These are phyloP conservation scores for Fusarium sp. DNA, from an alignment of 2,329 filamentous ascomycete species.

Conservation along the genomic window DNA sequence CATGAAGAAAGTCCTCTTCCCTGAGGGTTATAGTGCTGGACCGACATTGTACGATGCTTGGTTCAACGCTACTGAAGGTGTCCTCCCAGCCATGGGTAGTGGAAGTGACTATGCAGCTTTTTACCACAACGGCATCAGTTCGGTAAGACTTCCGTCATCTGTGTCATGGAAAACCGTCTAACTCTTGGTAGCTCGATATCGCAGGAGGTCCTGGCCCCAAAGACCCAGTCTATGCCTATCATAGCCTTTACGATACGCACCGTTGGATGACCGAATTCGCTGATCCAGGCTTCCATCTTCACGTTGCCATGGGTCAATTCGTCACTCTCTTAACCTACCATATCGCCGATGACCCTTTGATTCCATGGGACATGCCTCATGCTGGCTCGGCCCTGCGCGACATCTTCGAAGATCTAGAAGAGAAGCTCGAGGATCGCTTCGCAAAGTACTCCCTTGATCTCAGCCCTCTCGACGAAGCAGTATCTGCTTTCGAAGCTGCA, in stretches of 20 bases:
- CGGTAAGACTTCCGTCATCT: neutral
- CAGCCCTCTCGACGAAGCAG: conserved; percentile 11
- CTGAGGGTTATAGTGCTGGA: conserved; percentile 20
- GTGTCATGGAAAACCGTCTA: fast-evolving
- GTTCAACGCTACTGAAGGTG: conserved; percentile 37
- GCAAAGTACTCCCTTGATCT: conserved; percentile 6
- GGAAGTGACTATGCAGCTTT: conserved; percentile 37
- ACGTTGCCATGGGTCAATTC: conserved; percentile 61
- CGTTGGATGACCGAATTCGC: conserved; percentile 65
- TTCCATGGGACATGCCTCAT: conserved; percentile 28
- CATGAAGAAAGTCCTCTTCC: conserved; percentile 41
- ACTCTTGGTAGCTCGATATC: conserved; percentile 18
- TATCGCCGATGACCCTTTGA: conserved; percentile 32
- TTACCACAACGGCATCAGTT: conserved; percentile 33
- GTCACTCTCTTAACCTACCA: conserved; percentile 30
- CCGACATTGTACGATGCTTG: conserved; percentile 39
- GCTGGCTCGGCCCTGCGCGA: conserved; percentile 23
- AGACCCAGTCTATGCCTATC: conserved; percentile 29
- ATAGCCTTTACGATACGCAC: conserved; percentile 50
- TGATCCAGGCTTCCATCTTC: conserved; percentile 62
- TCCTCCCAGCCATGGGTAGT: conserved; percentile 28
- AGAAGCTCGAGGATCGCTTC: conserved; percentile 21
- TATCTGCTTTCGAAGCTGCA: conserved; percentile 10
- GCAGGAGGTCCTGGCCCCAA: conserved; percentile 31
- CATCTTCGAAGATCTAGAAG: conserved; percentile 30